Percentiles rank a stretch among this genome's conserved stretches.
Evolutionary conservation across 2,329 filamentous ascomycete species (phyloP).

Genomic region (Fusarium cyanostomum): DNA sequence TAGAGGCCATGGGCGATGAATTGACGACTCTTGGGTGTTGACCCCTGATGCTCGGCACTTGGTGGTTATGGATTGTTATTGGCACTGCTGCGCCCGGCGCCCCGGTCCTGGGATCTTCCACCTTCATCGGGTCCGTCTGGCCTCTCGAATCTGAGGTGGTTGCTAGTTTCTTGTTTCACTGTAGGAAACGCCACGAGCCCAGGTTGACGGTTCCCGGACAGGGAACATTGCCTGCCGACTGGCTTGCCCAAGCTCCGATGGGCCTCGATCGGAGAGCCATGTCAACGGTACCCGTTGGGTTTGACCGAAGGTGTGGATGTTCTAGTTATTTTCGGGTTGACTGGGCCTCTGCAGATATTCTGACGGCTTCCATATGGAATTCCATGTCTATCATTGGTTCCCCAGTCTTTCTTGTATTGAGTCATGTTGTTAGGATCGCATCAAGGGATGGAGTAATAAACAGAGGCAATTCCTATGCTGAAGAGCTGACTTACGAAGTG

Average conservation of each 20-base stretch:
- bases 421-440: not conserved
- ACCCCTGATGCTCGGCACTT: constrained; percentile 39
- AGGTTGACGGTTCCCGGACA: constrained; percentile 15
- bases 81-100: constrained; percentile 36
- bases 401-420: not conserved
- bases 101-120: constrained; percentile 28
- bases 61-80: constrained; percentile 8
- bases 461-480: not conserved
- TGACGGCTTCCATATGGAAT: not conserved
- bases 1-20: constrained; percentile 2
- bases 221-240: constrained; percentile 3
- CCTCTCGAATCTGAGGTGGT: constrained; percentile 14
- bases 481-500: not conserved
- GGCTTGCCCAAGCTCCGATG: constrained; percentile 6
- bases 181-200: constrained; percentile 20
- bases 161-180: constrained; percentile 30
- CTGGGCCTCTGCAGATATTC: not conserved
- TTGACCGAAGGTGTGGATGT: not conserved
- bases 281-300: constrained; percentile 1
- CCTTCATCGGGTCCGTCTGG: not conserved
- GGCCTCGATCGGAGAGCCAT: constrained; percentile 7
- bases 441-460: not conserved
- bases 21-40: constrained; percentile 20
- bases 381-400: not conserved
- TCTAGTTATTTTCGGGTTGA: not conserved